Base-by-base conservation (phyloP, 148 eudicot genomes). In the Tetragonia tetragonoides region DNA sequence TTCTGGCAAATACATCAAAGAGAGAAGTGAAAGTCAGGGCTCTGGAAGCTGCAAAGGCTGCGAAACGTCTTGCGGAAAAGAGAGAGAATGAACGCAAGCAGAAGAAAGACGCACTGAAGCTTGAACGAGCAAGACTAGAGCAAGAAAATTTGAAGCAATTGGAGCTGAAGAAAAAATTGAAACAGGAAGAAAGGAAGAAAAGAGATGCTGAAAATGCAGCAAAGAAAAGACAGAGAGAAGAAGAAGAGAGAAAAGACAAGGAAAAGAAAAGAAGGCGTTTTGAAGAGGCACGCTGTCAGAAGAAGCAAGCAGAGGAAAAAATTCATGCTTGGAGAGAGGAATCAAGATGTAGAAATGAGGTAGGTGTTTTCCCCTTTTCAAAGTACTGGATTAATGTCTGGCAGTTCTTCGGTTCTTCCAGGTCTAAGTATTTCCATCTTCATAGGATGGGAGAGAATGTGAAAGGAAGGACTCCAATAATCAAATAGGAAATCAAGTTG, bases 21-120 rank as follows among this genome's bases (percentile, higher is more conserved):
- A 89, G 89, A 89, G 97, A 90, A 24, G 82, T 93, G 80, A 91
- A 88, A 80, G 93, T 95, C 86, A 95, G 88, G 83, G 93, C 97
- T 61, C 87, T 95, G 53, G 93, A 95, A 83, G 87, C 90, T 77
- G 97, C 99, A 69, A 95, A 91, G 78, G 95, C 92, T 76, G 92
- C 93, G 74, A 93, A 87, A 82, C 92, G 91, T 61, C 85, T 86
- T 61, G 93, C 84, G 84, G 93, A 87, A 75, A 84, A 85, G 78
- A 95, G 60, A 81, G 89, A 90, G 65, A 87, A 89, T 75, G 99
- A 91, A 59, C 97, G 99, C 34, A 91, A 89, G 82, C 77, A 84
- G 87, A 91, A 87, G 84, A 93, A 88, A 79, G 97, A 91, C 80
- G 99, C 93, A 69, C 20, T 87, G 88, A 89, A 93, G 82, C 87